Conservation (phyloP, 805 yeast genomes). For the Wickerhamomyces sydowiorum region DNA sequence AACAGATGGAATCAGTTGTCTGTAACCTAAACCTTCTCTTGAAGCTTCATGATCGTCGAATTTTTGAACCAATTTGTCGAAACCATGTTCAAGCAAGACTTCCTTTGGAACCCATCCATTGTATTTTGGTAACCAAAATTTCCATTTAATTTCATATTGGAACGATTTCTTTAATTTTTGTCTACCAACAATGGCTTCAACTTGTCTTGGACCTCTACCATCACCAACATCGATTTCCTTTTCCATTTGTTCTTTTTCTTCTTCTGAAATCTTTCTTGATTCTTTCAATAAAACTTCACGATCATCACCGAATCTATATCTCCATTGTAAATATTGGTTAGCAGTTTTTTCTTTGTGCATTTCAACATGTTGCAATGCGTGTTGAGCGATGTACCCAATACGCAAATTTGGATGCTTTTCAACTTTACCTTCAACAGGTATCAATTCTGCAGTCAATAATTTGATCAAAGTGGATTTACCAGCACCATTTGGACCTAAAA, state of each 20-base stretch:
- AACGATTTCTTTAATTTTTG: constrained; percentile 93
- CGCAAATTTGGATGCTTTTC: constrained; percentile 98
- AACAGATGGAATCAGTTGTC: constrained; percentile 87
- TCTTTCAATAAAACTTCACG: constrained; percentile 94
- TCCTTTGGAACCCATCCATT: constrained; percentile 94
- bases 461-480: constrained; percentile 96
- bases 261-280: constrained; percentile 79
- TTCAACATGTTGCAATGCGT: constrained; percentile 95
- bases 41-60: constrained; percentile 99
- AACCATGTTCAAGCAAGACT: constrained; percentile 72
- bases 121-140: constrained; percentile 83
- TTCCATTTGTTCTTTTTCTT: constrained; percentile 70
- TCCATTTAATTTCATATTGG: constrained; percentile 97
- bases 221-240: constrained; percentile 77
- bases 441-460: constrained; percentile 84
- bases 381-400: constrained; percentile 98
- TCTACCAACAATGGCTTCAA: constrained; percentile 96
- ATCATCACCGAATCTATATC: constrained; percentile 96
- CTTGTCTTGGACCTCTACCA: constrained; percentile 80
- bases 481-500: constrained; percentile 97
- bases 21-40: constrained; percentile 97
- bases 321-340: constrained; percentile 96
- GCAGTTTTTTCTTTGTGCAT: constrained; percentile 97
- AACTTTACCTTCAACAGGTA: constrained; percentile 82
- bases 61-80: constrained; percentile 85